These are phyloP conservation scores for Penicillium rolfsii DNA, from an alignment of 2,329 filamentous ascomycete species.

Conservation along the genomic window DNA sequence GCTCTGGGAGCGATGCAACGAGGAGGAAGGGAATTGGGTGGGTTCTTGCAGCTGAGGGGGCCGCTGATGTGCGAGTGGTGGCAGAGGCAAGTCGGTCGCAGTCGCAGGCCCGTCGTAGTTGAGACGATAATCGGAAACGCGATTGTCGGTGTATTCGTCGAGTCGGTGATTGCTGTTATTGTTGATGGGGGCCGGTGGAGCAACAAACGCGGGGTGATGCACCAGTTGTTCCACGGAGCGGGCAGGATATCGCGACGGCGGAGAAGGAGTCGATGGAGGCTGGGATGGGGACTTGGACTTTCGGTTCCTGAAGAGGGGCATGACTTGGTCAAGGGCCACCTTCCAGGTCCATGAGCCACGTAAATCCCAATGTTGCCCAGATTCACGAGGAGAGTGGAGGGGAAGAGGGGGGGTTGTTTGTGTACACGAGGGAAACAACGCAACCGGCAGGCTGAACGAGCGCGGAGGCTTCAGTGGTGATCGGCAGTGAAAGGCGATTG, in stretches of 20 bases:
- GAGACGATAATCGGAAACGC: conserved; percentile 10
- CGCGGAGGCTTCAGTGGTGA: not conserved
- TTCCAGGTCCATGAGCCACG: not conserved
- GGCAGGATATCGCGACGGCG: conserved; percentile 16
- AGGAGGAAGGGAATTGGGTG: conserved; percentile 3
- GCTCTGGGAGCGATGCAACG: conserved; percentile 31
- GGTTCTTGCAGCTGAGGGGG: conserved; percentile 9
- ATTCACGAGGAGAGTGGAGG: not conserved
- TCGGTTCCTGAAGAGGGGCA: conserved; percentile 35
- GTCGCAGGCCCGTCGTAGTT: conserved; percentile 12
- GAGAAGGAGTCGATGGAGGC: conserved; percentile 15
- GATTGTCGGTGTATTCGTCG: conserved; percentile 10
- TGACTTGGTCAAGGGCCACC: conserved; percentile 14
- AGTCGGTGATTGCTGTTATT: conserved; percentile 10
- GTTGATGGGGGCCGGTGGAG: conserved; percentile 25
- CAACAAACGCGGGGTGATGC: conserved; percentile 17
- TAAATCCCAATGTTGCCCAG: not conserved
- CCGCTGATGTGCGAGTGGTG: not conserved
- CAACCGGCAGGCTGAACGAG: conserved; percentile 1
- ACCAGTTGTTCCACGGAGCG: conserved; percentile 30
- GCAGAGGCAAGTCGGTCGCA: not conserved
- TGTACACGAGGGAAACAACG: not conserved
- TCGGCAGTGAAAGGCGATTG: conserved; percentile 2
- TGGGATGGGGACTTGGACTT: conserved; percentile 25
- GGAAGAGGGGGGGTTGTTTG: not conserved